Conservation (phyloP, 2,329 filamentous ascomycete species). For the Lachnellula hyalina region DNA sequence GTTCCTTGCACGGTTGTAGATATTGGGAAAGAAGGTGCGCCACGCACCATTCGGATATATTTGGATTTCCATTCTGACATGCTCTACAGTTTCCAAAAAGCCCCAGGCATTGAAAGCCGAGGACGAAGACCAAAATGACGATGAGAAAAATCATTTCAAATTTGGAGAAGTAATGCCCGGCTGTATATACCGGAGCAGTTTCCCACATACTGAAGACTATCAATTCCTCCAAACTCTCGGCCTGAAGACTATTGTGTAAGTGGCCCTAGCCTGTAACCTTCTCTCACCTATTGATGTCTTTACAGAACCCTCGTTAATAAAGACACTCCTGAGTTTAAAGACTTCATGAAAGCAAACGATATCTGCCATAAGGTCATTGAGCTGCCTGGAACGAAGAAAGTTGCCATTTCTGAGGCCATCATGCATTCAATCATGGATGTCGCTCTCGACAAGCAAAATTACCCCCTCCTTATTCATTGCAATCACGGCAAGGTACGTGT, state of each 20-base stretch:
- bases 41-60: background rate
- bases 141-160: conserved; percentile 51
- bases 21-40: conserved; percentile 18
- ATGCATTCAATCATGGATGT: conserved; percentile 69
- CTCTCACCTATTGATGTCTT: conserved; percentile 10
- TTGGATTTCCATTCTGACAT: conserved; percentile 8
- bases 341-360: conserved; percentile 60
- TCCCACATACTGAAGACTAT: conserved; percentile 67
- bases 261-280: conserved; percentile 8
- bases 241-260: conserved; percentile 76
- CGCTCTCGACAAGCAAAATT: conserved; percentile 65
- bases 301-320: conserved; percentile 58
- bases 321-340: conserved; percentile 48
- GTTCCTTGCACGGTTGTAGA: conserved; percentile 15
- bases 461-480: conserved; percentile 83
- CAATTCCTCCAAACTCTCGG: conserved; percentile 61
- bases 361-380: conserved; percentile 72
- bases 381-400: conserved; percentile 85
- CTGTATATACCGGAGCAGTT: conserved; percentile 72
- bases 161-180: conserved; percentile 71
- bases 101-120: conserved; percentile 13
- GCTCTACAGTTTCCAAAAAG: conserved; percentile 10
- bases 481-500: conserved; percentile 75
- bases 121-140: conserved; percentile 8
- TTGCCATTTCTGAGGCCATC: conserved; percentile 58